Evolutionary conservation across 768 basidiomycete genomes (phyloP), one percentile per base, ranked within the genome.

Genomic region (Coprinellus micaceus): DNA sequence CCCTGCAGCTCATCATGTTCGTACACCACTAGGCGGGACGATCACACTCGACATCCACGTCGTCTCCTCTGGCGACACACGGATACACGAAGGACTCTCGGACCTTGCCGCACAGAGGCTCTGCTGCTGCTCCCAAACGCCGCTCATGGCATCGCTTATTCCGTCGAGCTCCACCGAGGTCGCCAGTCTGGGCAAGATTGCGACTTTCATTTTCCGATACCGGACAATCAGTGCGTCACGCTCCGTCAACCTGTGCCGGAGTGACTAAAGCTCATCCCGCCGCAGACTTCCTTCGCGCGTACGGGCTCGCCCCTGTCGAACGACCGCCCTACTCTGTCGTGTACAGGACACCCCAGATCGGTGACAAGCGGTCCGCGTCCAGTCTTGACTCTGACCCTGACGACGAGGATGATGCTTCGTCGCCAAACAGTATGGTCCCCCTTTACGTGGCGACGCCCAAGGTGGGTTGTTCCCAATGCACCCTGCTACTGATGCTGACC

Each of bases 121-220:
- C 17, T 45, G 41, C 26, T 57, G 56, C 41, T 57, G 25, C 43
- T 61, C 64, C 46, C 67, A 70, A 58, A 64, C 64, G 9, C 61
- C 61, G 11, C 66, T 66, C 29, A 49, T 70, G 15, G 65, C 67
- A 5, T 70, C 69, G 49, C 66, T 66, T 24, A 67, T 65, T 5
- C 69, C 69, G 13, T 68, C 67, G 48, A 64, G 62, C 51, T 70
- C 69, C 4, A 70, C 69, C 12, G 69, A 70, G 48, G 69, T 70
- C 17, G 66, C 65, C 7, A 70, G 69, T 56, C 52, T 70, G 24
- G 52, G 62, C 43, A 70, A 70, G 59, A 67, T 70, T 47, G 69
- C 69, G 17, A 70, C 67, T 28, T 70, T 70, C 51, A 57, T 65
- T 6, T 70, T 70, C 64, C 67, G 66, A 21, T 70, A 70, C 54